Conservation (phyloP, 176 grass and related monocot species). For the Aechmea fasciata region DNA sequence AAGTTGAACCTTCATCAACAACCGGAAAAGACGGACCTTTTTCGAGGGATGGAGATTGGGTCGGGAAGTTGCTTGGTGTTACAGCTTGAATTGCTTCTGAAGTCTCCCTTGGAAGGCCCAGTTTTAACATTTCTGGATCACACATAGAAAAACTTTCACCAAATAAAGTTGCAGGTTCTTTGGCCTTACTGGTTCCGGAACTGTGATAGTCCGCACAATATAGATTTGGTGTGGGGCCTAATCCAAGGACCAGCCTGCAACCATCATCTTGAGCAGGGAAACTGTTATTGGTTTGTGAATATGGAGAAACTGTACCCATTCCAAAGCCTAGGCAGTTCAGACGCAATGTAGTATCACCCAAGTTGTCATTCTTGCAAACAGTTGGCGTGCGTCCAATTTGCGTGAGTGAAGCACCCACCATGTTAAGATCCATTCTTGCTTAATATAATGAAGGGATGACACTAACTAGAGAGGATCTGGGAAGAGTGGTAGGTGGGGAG, state of each 20-base stretch:
- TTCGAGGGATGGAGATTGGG: constrained; percentile 23
- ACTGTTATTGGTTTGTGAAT: constrained; percentile 23
- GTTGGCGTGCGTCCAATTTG: constrained; percentile 26
- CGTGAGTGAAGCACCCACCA: constrained; percentile 27
- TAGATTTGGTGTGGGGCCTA: constrained; percentile 63
- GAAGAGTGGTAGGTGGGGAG: constrained; percentile 6
- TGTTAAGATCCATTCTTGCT: constrained; percentile 60
- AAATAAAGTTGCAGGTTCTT: constrained; percentile 34
- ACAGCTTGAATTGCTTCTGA: constrained; percentile 22
- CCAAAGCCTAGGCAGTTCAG: constrained; percentile 27
- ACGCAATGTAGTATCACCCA: constrained; percentile 22
- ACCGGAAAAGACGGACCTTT: constrained; percentile 33
- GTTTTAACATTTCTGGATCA: constrained; percentile 37
- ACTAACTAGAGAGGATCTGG: constrained; percentile 16
- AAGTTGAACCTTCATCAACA: constrained; percentile 80
- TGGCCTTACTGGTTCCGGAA: constrained; percentile 19
- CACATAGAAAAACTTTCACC: constrained; percentile 30
- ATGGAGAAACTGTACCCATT: constrained; percentile 14
- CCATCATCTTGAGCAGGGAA: constrained; percentile 48
- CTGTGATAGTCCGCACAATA: constrained; percentile 40
- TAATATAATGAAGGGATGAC: constrained; percentile 21
- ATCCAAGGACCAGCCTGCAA: constrained; percentile 70
- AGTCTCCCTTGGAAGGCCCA: constrained; percentile 39
- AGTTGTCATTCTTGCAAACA: constrained; percentile 36
- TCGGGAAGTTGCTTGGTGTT: constrained; percentile 7